phyloP scores from a whole-genome alignment of 352 stramenopile genomes.

The Phytopythium delawarense region DNA sequence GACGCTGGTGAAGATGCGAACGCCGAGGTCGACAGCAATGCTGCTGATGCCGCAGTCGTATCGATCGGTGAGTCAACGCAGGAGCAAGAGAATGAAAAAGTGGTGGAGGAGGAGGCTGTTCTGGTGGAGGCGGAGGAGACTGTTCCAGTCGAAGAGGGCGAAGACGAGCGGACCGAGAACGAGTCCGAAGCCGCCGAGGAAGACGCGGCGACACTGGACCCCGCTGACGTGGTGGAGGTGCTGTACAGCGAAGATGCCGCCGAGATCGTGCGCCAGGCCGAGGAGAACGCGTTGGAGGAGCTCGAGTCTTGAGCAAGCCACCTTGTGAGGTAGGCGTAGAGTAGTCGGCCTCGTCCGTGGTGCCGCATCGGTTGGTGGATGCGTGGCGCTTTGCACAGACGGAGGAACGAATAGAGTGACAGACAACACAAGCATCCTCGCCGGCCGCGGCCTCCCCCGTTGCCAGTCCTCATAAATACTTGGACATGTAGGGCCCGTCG shows the following conservation, averaged over 20 bases:
- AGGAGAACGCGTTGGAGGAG: conserved; percentile 21
- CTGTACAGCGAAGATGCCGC: conserved; percentile 27
- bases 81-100: background rate
- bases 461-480: conserved; percentile 64
- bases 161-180: background rate
- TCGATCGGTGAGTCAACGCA: background rate
- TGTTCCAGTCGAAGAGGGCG: background rate
- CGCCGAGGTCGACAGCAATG: conserved; percentile 9
- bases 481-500: conserved; percentile 97
- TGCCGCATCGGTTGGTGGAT: background rate
- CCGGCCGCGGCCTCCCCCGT: background rate
- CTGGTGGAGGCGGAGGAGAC: background rate
- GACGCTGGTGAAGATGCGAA: background rate
- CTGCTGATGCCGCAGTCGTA: background rate
- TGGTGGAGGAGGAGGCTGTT: too few relatives aligned
- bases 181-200: background rate
- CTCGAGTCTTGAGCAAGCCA: conserved; percentile 7
- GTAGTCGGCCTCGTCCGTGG: background rate
- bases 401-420: conserved; percentile 1
- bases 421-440: too few relatives aligned
- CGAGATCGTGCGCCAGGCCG: conserved; percentile 23
- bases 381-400: background rate
- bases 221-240: conserved; percentile 19
- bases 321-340: background rate
- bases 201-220: background rate